phyloP scores from a whole-genome alignment of 1,284 basidiomycete genomes.

The Ustilago lituana region DNA sequence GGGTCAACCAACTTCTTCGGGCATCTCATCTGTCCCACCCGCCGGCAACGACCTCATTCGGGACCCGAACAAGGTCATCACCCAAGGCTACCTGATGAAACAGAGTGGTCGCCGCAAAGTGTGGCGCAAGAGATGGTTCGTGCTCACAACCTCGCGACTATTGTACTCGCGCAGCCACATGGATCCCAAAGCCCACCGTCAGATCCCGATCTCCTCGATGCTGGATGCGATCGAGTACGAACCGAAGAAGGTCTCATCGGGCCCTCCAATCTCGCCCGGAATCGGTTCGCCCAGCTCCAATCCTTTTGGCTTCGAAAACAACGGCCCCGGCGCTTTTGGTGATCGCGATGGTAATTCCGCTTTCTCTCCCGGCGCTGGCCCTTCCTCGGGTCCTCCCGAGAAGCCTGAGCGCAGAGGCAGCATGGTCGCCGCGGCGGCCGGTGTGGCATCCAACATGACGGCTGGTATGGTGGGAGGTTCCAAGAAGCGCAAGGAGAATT shows the following conservation, averaged over 20 bases:
- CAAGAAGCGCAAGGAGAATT: conserved; percentile 70
- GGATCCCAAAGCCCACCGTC: conserved; percentile 82
- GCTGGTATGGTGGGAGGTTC: conserved; percentile 35
- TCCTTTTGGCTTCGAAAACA: conserved; percentile 30
- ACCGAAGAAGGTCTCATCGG: conserved; percentile 61
- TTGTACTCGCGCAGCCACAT: conserved; percentile 69
- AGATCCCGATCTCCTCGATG: conserved; percentile 84
- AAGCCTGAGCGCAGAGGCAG: conserved; percentile 39
- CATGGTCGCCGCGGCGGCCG: conserved; percentile 46
- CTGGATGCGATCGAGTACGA: conserved; percentile 89
- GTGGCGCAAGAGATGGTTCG: conserved; percentile 82
- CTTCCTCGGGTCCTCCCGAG: conserved; percentile 8
- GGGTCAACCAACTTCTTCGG: conserved; percentile 9
- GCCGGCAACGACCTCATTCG: conserved; percentile 36
- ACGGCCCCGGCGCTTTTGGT: not conserved
- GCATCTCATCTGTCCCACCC: conserved; percentile 17
- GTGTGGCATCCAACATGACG: conserved; percentile 47
- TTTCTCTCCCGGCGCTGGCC: conserved; percentile 11
- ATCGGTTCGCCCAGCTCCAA: conserved; percentile 35
- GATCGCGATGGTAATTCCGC: conserved; percentile 14
- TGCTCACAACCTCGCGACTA: conserved; percentile 66
- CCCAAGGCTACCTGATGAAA: conserved; percentile 92
- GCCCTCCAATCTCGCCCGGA: conserved; percentile 48
- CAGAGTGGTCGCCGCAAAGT: conserved; percentile 89
- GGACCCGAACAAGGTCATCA: conserved; percentile 62